Base-by-base conservation (phyloP, 129 eudicot species). In the Ambrosia trifida region DNA sequence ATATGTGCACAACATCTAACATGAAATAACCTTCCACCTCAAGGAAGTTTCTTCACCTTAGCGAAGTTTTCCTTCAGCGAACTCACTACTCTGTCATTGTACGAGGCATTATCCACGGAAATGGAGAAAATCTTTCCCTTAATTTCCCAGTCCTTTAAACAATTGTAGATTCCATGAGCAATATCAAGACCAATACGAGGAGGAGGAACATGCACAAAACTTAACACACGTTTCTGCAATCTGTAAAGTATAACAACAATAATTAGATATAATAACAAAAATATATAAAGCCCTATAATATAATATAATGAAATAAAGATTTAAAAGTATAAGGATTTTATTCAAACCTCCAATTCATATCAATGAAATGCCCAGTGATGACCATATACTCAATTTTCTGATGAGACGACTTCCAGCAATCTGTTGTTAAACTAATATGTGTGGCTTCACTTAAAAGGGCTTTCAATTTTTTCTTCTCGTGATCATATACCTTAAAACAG, bases 381-480 rank as follows among this genome's bases (percentile, higher is more conserved):
- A 24, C 28, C 28, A 24, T 24, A 24, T 24, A 24, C 28, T 24
- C 28, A 24, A 24, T 24, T 24, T 24, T 24, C 28, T 24, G 28
- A 24, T 24, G 28, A 24, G 28, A 24, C 28, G 28, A 24, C 28
- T 24, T 24, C 28, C 28, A 24, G 28, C 28, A 57, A 47, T 68
- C 70, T 0, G 64, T 68, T 1, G 70, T 76, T 20, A 76, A 7
- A 45, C 38, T 51, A 13, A 76, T 58, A 28, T 19, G 35, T 0
- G 28, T 20, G 53, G 54, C 33, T 3, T 12, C 14, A 5, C 58
- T 56, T 5, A 60, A 3, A 43, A 65, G 33, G 7, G 7, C 9
- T 38, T 24, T 66, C 5, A 79, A 5, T 11, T 46, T 79, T 20
- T 56, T 73, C 28, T 66, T 79, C 46, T 79, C 74, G 20, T 56